Base-by-base conservation (phyloP, 495 filamentous ascomycete genomes). In the Penicillium coprophilum region DNA sequence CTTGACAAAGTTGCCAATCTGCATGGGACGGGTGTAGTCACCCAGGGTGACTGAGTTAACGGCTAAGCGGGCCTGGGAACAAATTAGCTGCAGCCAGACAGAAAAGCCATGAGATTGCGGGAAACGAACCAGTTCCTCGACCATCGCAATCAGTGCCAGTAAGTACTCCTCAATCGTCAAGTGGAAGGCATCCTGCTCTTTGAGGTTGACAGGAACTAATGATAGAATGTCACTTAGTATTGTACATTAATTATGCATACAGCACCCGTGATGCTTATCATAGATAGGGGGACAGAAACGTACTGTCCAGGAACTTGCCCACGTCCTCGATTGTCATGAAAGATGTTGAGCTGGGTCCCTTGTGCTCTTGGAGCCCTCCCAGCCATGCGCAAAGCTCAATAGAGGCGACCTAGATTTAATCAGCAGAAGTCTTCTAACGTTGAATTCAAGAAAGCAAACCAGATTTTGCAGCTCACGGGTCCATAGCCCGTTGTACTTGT, bases 121-220 rank as follows among this genome's bases (percentile, higher is more conserved):
- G 21, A 23, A 20, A 63, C 72, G 8, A 72, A 87, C 85, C 67
- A 98, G 82, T 71, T 98, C 94, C 61, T 97, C 92, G 54, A 95
- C 87, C 55, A 97, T 85, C 39, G 83, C 80, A 46, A 93, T 91
- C 40, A 97, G 78, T 8, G 88, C 86, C 43, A 92, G 86, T 4
- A 98, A 85, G 71, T 98, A 98, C 69, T 98, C 94, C 73, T 98
- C 94, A 65, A 96, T 92, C 28, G 91, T 93, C 56, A 98, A 76
- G 68, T 97, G 94, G 81, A 98, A 98, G 24, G 85, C 81, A 71
- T 97, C 95, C 58, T 81, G 70, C 57, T 90, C 88, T 72, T 96
- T 96, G 59, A 97, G 82, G 67, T 96, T 97, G 61, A 96, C 86
- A 21, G 94, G 95, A n/a, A 97, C 94, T 96, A 10, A 19, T 44